Base-by-base conservation (phyloP, 805 yeast genomes). In the Kurtzmaniella cleridarum region DNA sequence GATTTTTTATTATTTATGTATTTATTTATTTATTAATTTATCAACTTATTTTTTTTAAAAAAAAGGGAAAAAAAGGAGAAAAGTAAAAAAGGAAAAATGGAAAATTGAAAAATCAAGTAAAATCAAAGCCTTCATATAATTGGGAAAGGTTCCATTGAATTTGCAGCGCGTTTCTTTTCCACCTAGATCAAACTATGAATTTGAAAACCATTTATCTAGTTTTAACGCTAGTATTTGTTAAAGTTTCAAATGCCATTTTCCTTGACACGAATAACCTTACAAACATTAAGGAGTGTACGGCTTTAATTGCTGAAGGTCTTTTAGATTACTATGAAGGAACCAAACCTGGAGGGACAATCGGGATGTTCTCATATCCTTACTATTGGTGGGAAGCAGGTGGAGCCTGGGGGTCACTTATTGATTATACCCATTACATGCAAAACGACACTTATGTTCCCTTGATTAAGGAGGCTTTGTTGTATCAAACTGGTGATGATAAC, bases 361-460 rank as follows among this genome's bases (percentile, higher is more conserved):
- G 98, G 32, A 80, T 84, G 89, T 90, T 93, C 59, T 68, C 81
- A 10, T 66, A 71, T 54, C 98, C 98, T 0, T 90, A 91, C 71
- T 91, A 91, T 71, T 91, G 98, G 98, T 90, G 97, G 97, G 88
- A 89, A 65, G 95, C 97, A 8, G 98, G 98, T 48, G 95, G 90
- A 44, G 96, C 91, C 2, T 88, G 89, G 86, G 95, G 96, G 7
- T 71, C 84, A 14, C 66, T 91, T 73, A 55, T 91, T 32, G 96
- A 89, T 58, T 83, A 84, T 60, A 73, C 87, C 65, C 79, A 57
- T 48, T 81, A 71, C 56, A 77, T 86, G 58, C 75, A 81, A 29
- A 84, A 90, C 57, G 75, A 73, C 46, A 77, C 90, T 1, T 85
- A 78, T 50, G 82, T 74, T 32, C 69, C 71, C 10, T 41, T 73